Base-by-base conservation (phyloP, 345 rosid genomes). In the Gossypium turneri region DNA sequence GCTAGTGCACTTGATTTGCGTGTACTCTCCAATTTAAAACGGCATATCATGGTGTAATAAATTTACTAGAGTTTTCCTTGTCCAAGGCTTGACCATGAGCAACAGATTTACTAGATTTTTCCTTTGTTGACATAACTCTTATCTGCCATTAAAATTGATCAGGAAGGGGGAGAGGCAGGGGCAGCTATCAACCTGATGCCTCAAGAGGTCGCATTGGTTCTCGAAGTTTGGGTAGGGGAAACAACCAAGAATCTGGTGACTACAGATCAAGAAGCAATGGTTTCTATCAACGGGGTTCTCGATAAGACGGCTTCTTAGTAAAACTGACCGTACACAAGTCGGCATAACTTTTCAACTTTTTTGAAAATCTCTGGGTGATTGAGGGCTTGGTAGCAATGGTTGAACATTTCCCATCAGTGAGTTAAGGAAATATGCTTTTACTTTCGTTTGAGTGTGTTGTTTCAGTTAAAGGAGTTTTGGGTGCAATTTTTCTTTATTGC, bases 131-230 rank as follows among this genome's bases (percentile, higher is more conserved):
- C 45, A 51, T 69, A 59, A 48, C 27, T 50, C 47, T 5, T 34
- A 5, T 34, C 41, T 70, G 25, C 25, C 60, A 17, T 52, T 52
- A 41, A 70, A 70, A 29, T 17, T 77, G 80, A 79, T 72, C 82
- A 82, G 89, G 89, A 79, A 84, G 99, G 80, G 95, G 96, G 70
- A 83, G 98, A 19, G 93, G 99, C 74, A 80, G 99, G 62, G 88
- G 92, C 0, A 78, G 90, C 34, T 91, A 88, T 79, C 92, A 77
- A 74, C 74, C 84, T 9, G 99, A 95, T 56, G 81, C 90, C 51
- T 76, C 90, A 47, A 88, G 97, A 78, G 94, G 91, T 15, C 86
- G 89, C 72, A 84, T 84, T 62, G 84, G 90, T 73, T 79, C 83
- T 22, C 97, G 91, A 27, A 64, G 80, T 75, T 79, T 69, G 58